Evolutionary conservation across 495 filamentous ascomycete species (phyloP).

Genomic region (Podospora australis): DNA sequence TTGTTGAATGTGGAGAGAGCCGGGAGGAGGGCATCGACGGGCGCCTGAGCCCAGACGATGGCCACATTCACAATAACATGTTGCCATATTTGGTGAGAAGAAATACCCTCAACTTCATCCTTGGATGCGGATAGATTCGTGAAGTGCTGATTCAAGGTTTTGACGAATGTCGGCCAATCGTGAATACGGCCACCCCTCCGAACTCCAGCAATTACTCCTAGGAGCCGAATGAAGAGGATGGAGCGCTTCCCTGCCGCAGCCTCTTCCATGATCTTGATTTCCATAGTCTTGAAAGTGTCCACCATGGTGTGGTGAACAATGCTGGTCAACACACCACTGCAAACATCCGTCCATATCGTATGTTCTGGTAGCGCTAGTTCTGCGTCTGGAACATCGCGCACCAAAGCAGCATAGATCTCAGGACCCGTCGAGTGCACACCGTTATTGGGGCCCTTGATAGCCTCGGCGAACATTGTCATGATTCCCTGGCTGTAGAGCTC

Average conservation of each 20-base stretch:
- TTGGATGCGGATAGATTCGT: conserved; percentile 31
- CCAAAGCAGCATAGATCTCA: conserved; percentile 59
- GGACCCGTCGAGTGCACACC: conserved; percentile 74
- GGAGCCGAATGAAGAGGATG: conserved; percentile 49
- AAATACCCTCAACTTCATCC: conserved; percentile 31
- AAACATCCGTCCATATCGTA: conserved; percentile 52
- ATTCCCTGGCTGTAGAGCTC: conserved; percentile 73
- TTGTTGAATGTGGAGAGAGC: conserved; percentile 56
- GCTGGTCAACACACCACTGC: conserved; percentile 67
- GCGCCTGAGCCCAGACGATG: conserved; percentile 65
- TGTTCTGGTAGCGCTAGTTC: conserved; percentile 39
- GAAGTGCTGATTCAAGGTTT: conserved; percentile 50
- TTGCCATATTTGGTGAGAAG: conserved; percentile 46
- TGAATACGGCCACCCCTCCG: conserved; percentile 68
- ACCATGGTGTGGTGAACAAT: conserved; percentile 73
- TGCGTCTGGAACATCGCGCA: conserved; percentile 45
- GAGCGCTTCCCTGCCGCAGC: conserved; percentile 36
- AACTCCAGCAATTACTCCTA: conserved; percentile 65
- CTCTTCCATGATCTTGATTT: conserved; percentile 48
- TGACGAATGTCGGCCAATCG: conserved; percentile 63
- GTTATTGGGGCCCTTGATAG: conserved; percentile 74
- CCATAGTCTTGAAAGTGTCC: conserved; percentile 59
- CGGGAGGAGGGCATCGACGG: conserved; percentile 72
- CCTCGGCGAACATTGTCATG: conserved; percentile 84
- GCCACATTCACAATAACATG: conserved; percentile 54